Conservation (phyloP, 192 early-diverging fungal species). For the Coemansia sp. region DNA sequence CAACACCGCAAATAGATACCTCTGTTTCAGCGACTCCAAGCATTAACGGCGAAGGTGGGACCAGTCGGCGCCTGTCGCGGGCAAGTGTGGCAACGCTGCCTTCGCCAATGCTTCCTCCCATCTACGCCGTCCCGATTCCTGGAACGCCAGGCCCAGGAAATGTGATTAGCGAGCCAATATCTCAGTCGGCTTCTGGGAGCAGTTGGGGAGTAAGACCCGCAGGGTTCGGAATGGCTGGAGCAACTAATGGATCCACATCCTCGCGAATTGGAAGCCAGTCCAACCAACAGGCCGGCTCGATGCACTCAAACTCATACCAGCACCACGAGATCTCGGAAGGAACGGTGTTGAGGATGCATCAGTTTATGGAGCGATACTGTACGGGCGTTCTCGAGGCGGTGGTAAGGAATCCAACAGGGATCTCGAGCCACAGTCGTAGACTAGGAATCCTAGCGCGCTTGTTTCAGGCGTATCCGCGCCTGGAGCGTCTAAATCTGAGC, state of each 20-base stretch:
- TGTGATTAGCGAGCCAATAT: constrained; percentile 44
- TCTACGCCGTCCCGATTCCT: constrained; percentile 51
- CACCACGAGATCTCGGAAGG: constrained; percentile 54
- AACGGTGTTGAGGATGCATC: constrained; percentile 52
- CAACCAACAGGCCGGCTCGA: constrained; percentile 17
- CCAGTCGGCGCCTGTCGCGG: constrained; percentile 35
- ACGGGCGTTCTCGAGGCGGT: constrained; percentile 44
- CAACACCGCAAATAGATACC: constrained; percentile 23
- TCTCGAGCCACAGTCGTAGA: constrained; percentile 49
- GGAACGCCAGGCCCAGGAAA: constrained; percentile 54
- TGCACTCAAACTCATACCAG: constrained; percentile 22
- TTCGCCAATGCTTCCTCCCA: constrained; percentile 47
- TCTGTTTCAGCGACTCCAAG: constrained; percentile 28
- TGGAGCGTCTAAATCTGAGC: constrained; percentile 52
- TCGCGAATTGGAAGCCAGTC: constrained; percentile 22
- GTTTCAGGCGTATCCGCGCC: constrained; percentile 51
- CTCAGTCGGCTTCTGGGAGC: constrained; percentile 29
- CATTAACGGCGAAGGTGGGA: constrained; percentile 14
- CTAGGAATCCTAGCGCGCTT: constrained; percentile 41
- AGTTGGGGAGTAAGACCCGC: constrained; percentile 30
- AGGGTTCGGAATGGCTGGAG: constrained; percentile 9
- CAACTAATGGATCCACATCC: constrained; percentile 10
- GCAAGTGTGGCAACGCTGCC: constrained; percentile 26
- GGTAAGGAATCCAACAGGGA: constrained; percentile 48
- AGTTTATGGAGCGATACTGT: constrained; percentile 57